phyloP scores from a whole-genome alignment of 257 asterid genomes.

The Przewalskia tangutica region DNA sequence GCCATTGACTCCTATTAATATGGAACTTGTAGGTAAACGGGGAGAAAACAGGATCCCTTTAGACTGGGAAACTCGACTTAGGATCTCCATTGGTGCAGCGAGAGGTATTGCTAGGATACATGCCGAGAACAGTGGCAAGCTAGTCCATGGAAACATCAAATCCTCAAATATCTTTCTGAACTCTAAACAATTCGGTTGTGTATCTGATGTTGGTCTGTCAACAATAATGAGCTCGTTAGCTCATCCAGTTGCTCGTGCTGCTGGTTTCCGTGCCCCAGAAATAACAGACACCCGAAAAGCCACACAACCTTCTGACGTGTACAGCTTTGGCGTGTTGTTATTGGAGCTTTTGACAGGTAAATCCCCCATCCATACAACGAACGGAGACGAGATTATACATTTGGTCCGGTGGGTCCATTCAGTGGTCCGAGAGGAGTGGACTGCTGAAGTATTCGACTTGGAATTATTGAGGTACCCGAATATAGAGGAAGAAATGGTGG shows the following conservation, averaged over 20 bases:
- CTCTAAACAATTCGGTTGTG: slow-evolving; percentile 46
- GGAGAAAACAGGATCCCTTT: slow-evolving; percentile 44
- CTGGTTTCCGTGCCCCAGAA: slow-evolving; percentile 88
- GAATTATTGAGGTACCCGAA: slow-evolving; percentile 55
- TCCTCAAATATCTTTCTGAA: slow-evolving; percentile 68
- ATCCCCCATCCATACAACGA: slow-evolving; percentile 52
- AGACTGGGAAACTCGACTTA: slow-evolving; percentile 61
- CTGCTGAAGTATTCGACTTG: slow-evolving; percentile 74
- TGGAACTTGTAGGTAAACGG: slow-evolving; percentile 36
- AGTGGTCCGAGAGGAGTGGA: slow-evolving; percentile 85
- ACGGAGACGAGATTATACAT: slow-evolving; percentile 54
- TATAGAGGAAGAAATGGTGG: slow-evolving; percentile 76
- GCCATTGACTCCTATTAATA: background rate
- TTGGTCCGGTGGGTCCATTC: slow-evolving; percentile 85
- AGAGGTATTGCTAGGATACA: slow-evolving; percentile 68
- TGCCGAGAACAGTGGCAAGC: slow-evolving; percentile 45
- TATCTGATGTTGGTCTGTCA: slow-evolving; percentile 67
- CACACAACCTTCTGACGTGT: slow-evolving; percentile 62
- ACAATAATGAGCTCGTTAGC: slow-evolving; percentile 54
- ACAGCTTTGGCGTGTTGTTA: slow-evolving; percentile 63
- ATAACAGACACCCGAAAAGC: slow-evolving; percentile 58
- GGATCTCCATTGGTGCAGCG: slow-evolving; percentile 66
- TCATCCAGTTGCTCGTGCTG: slow-evolving; percentile 57
- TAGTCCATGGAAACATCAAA: slow-evolving; percentile 72
- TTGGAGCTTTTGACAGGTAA: slow-evolving; percentile 71